A percentile compares a stretch with the other conserved stretches of the same genome.
Evolutionary conservation across 2,329 filamentous ascomycete species (phyloP).

Genomic region (Pestalotiopsis sp.): DNA sequence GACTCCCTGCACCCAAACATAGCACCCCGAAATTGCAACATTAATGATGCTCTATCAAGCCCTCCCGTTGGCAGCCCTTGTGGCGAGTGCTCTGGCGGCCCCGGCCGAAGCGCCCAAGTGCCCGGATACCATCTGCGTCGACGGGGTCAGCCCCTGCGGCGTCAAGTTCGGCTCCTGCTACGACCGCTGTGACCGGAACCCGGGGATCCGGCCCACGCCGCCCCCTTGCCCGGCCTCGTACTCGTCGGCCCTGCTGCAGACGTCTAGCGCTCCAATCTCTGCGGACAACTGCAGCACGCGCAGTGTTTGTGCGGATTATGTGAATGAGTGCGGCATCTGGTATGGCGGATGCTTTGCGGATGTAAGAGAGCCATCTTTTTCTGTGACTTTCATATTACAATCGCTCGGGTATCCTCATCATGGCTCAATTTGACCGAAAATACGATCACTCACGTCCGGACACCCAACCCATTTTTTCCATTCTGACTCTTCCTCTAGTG

Average conservation of each 20-base stretch:
- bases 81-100: background rate
- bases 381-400: background rate
- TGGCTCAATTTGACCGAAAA: background rate
- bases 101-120: background rate
- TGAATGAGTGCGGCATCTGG: constrained; percentile 21
- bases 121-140: background rate
- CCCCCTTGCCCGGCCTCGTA: background rate
- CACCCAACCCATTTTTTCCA: background rate
- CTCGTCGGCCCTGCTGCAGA: background rate
- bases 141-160: background rate
- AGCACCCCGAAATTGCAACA: background rate
- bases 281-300: constrained; percentile 16
- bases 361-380: background rate
- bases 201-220: background rate
- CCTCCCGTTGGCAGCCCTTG: background rate
- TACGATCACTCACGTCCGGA: background rate
- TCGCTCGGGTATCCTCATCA: background rate
- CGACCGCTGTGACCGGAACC: background rate
- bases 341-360: constrained; percentile 19
- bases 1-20: background rate
- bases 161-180: background rate
- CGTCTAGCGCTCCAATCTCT: background rate
- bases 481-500: constrained; percentile 15
- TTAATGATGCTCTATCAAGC: background rate
- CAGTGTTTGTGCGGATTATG: constrained; percentile 21